Base-by-base conservation (phyloP, 164 flowering plant species). In the Stephania cephalantha region DNA sequence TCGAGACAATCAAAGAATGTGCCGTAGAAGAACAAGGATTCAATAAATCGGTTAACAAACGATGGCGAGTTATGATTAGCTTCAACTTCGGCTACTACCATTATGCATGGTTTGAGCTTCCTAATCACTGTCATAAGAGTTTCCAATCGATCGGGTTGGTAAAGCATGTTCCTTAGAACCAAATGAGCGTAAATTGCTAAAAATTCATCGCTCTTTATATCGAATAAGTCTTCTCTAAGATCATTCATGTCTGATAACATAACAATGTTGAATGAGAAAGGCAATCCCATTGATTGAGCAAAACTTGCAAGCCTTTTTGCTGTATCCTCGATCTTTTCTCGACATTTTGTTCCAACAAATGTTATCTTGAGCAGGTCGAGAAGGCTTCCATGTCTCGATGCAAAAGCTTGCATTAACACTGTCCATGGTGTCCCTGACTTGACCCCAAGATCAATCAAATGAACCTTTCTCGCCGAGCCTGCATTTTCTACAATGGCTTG, bases 331-430 rank as follows among this genome's bases (percentile, higher is more conserved):
- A 83, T 73, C 17, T 71, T 61, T 1, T 25, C 18, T 30, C 29
- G 80, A 6, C 79, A 58, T 12, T 61, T 35, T 0, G 84, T 77
- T 53, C 84, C 87, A 0, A 89, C 71, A 1, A 83, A 84, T 20
- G 85, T 89, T 61, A 89, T 79, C 80, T 82, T 84, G 1, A 89
- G 83, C 78, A 80, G 86, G 74, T 87, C 85, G 61, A 87, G 15
- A 8, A 83, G 84, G 58, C 69, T 53, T 6, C 67, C 74, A 35
- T 18, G 9, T 52, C 76, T 74, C 2, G 71, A 65, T 30, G 80
- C 80, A 18, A 90, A 83, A 66, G 88, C 89, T 74, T 87, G 90
- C 87, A 88, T 90, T 73, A 88, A 31, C 6, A 75, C 70, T 18
- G 81, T 78, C 82, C 85, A 86, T 1, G 86, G 89, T 9, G 78